These are phyloP conservation scores for Blastomyces gilchristii DNA, from an alignment of 2,329 filamentous ascomycete genomes.

Conservation along the genomic window DNA sequence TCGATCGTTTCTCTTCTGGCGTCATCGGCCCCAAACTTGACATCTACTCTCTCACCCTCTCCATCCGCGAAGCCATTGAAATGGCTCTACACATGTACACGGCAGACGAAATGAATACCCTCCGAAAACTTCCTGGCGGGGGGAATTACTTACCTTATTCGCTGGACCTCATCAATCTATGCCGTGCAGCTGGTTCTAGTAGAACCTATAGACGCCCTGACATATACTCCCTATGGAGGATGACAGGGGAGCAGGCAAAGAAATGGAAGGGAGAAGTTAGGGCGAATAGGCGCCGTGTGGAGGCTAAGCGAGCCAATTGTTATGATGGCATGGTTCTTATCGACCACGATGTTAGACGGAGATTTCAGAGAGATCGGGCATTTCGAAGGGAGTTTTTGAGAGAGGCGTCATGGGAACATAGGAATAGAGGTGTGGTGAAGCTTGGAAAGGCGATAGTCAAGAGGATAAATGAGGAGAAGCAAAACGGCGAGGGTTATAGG, in stretches of 20 bases:
- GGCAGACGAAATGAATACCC: neutral
- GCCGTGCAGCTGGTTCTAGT: neutral
- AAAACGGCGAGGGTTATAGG: neutral
- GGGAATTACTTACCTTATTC: constrained; percentile 11
- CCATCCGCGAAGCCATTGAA: constrained; percentile 6
- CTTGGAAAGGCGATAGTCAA: constrained; percentile 6
- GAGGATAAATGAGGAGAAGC: neutral
- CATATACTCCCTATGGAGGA: constrained; percentile 9
- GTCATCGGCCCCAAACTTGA: constrained; percentile 8
- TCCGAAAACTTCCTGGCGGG: neutral
- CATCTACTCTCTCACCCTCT: constrained; percentile 9
- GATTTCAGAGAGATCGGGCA: neutral
- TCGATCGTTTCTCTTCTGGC: neutral
- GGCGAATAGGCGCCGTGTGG: constrained; percentile 2
- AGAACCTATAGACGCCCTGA: constrained; percentile 1
- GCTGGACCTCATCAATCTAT: constrained; percentile 5
- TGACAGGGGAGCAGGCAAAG: constrained; percentile 3
- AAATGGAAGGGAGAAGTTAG: constrained; percentile 4
- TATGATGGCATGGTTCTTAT: constrained; percentile 10
- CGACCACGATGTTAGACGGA: neutral
- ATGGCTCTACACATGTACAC: constrained; percentile 3
- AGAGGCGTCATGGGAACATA: neutral
- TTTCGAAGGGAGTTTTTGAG: constrained; percentile 4
- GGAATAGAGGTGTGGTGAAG: constrained; percentile 1
- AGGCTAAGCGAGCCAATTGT: neutral